Conservation (phyloP, 495 filamentous ascomycete genomes). For the Ascobolus immersus region DNA sequence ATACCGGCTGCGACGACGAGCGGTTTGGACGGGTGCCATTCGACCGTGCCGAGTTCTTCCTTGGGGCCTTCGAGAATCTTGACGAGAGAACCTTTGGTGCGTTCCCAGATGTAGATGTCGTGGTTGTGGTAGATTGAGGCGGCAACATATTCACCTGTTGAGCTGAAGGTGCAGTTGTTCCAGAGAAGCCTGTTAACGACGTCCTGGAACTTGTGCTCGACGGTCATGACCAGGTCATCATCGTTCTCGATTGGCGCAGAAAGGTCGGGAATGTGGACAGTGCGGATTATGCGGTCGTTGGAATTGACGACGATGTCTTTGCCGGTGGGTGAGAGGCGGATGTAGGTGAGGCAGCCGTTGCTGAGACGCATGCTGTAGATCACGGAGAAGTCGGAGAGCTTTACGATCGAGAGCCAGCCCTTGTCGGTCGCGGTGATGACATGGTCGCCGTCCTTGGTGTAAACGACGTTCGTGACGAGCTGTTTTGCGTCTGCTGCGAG, state of each 20-base stretch:
- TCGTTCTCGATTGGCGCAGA: constrained; percentile 22
- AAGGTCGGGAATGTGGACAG: constrained; percentile 48
- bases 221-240: constrained; percentile 55
- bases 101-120: constrained; percentile 96
- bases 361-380: constrained; percentile 72
- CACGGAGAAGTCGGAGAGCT: constrained; percentile 45
- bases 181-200: constrained; percentile 81
- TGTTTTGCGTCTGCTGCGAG: constrained; percentile 79
- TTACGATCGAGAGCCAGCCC: constrained; percentile 86
- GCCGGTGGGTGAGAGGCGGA: constrained; percentile 61
- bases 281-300: constrained; percentile 76
- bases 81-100: constrained; percentile 71
- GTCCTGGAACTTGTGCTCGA: constrained; percentile 97
- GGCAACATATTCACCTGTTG: constrained; percentile 73
- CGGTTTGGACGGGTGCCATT: constrained; percentile 88
- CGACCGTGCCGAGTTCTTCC: constrained; percentile 79
- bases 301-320: constrained; percentile 70
- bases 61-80: constrained; percentile 89
- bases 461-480: constrained; percentile 72
- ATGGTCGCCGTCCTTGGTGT: constrained; percentile 59
- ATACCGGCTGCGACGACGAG: constrained; percentile 72
- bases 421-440: constrained; percentile 80
- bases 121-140: constrained; percentile 92
- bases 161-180: constrained; percentile 88
- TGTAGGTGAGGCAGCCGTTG: constrained; percentile 62